Conservation (phyloP, 768 basidiomycete genomes). For the Tulasnella sp. region DNA sequence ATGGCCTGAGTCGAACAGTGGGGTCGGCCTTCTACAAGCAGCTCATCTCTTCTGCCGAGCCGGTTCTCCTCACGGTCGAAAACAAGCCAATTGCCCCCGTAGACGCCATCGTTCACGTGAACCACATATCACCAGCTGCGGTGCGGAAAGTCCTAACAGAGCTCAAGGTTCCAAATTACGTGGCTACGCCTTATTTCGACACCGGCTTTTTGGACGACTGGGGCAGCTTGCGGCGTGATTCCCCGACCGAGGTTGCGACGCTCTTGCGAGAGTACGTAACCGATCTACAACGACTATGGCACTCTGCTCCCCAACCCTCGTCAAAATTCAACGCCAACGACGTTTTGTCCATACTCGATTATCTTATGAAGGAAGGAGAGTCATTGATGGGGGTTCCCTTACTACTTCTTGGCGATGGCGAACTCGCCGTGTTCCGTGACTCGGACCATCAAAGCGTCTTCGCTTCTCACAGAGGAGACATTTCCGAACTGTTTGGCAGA, state of each 20-base stretch:
- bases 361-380: background rate
- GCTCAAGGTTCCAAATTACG: background rate
- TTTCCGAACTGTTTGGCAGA: background rate
- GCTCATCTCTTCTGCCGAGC: slow-evolving; percentile 31
- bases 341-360: background rate
- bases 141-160: background rate
- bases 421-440: background rate
- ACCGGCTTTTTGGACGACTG: background rate
- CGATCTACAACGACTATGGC: background rate
- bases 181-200: background rate
- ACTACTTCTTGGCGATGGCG: background rate
- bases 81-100: background rate
- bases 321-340: too few relatives aligned
- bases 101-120: background rate
- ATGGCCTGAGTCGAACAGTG: slow-evolving; percentile 35
- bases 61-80: background rate
- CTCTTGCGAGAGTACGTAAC: background rate
- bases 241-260: background rate
- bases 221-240: background rate
- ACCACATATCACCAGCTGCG: background rate
- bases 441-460: background rate
- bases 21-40: slow-evolving; percentile 37
- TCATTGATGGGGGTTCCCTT: background rate
- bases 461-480: background rate
- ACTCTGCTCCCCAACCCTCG: background rate